Conservation (phyloP, 805 yeast genomes). For the Lipomyces spencermartinsiae region DNA sequence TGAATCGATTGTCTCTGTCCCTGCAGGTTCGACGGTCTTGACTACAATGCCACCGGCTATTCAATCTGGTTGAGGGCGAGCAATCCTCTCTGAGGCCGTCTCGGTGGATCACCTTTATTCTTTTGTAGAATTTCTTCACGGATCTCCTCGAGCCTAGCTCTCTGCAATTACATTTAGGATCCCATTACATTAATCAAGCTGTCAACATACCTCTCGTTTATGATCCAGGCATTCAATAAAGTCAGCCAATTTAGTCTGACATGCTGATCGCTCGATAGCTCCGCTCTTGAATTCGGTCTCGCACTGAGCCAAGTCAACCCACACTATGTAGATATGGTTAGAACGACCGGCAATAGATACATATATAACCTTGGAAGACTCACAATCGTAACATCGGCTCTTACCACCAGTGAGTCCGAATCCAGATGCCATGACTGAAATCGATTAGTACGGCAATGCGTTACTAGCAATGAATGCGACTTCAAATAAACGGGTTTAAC, state of each 20-base stretch:
- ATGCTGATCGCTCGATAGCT: constrained; percentile 38
- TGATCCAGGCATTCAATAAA: constrained; percentile 59
- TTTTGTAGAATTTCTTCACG: constrained; percentile 18
- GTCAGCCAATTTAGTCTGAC: constrained; percentile 54
- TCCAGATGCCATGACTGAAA: constrained; percentile 48
- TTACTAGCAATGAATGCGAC: neutral
- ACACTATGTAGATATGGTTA: constrained; percentile 19
- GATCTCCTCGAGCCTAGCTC: constrained; percentile 26
- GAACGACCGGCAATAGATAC: neutral
- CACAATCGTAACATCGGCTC: constrained; percentile 55
- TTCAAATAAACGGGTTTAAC: neutral
- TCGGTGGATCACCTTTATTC: constrained; percentile 16
- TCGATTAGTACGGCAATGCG: neutral
- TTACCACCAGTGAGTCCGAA: constrained; percentile 53
- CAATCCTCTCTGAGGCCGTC: constrained; percentile 19
- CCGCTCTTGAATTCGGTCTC: constrained; percentile 22
- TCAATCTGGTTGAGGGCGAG: constrained; percentile 20
- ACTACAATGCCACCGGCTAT: no score
- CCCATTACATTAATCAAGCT: neutral
- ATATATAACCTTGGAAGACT: constrained; percentile 33
- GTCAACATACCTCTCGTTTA: constrained; percentile 49
- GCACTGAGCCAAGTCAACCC: constrained; percentile 27
- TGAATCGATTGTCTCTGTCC: neutral
- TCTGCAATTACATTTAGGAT: constrained; percentile 21
- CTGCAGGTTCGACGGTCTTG: neutral